Base-by-base conservation (phyloP, 2,329 filamentous ascomycete genomes). In the Cyphellophora attinorum region DNA sequence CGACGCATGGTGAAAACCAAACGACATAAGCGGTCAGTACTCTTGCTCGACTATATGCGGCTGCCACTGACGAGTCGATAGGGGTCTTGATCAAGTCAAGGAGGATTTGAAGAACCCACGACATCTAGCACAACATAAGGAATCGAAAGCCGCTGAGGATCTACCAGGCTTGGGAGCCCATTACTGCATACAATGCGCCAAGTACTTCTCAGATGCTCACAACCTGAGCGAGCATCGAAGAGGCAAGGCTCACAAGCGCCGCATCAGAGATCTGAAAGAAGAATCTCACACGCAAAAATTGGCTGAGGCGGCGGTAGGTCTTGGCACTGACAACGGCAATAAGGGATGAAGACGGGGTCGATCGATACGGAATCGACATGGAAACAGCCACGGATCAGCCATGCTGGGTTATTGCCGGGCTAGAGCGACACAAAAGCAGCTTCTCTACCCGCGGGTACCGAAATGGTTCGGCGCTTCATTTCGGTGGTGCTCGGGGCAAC, bases 101-200 rank as follows among this genome's bases (percentile, higher is more conserved):
- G 76, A 78, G 46, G 91, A 98, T 58, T 62, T 95, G 37, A 66
- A 71, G 44, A 82, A 80, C 19, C 73, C 84, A 13, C 82, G 79
- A 56, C 88, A 96, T 54, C 75, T 98, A 19, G 65, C 76, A 30
- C 75, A 84, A 46, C 86, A 80, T 68, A 82, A 86, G 55, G 72
- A 77, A 32, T 75, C 78, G 28, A 93, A 94, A 55, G 76, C 81
- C 5, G 64, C 73, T 14, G 89, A 96, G 55, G 91, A 96, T 52
- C 70, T 95, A 21, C 91, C 91, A 3, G 89, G 79, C 0, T 68
- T 95, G 31, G 91, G 91, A 16, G 71, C 76, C 49, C 79, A 79
- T 57, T 96, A 95, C 61, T 98, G 91, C 59, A 69, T 81, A 11
- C 83, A 94, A 60, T 98, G 91, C 59, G 81, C 91, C 44, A 96